These are phyloP conservation scores for Suillus tomentosus DNA, from an alignment of 768 basidiomycete species.

Conservation along the genomic window DNA sequence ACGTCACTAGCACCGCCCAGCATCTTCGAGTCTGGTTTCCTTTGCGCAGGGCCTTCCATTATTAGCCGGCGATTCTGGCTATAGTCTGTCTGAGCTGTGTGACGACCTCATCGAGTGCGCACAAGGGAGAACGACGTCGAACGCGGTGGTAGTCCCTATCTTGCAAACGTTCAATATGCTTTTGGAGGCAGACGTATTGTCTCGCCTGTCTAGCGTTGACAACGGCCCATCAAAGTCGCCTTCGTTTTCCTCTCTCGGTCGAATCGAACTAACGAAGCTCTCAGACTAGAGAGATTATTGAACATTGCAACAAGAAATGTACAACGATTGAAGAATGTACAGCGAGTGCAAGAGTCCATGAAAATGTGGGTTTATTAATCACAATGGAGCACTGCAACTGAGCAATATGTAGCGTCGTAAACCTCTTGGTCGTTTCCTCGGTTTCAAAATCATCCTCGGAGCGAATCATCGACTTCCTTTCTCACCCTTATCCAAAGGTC, in stretches of 20 bases:
- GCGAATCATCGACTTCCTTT: slow-evolving; percentile 61
- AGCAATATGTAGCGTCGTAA: slow-evolving; percentile 53
- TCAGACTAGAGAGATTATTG: slow-evolving; percentile 57
- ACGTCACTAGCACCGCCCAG: slow-evolving; percentile 62
- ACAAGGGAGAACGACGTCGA: slow-evolving; percentile 56
- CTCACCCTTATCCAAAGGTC: slow-evolving; percentile 82
- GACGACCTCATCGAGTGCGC: slow-evolving; percentile 59
- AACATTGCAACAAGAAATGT: slow-evolving; percentile 62
- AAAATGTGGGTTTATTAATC: slow-evolving; percentile 61
- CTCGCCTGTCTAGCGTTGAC: slow-evolving; percentile 45
- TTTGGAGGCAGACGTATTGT: slow-evolving; percentile 66
- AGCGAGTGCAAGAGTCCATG: slow-evolving; percentile 79
- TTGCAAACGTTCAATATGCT: slow-evolving; percentile 75
- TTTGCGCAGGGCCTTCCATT: slow-evolving; percentile 60
- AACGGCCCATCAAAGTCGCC: slow-evolving; percentile 57
- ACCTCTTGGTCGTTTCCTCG: slow-evolving; percentile 56
- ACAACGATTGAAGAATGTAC: slow-evolving; percentile 75
- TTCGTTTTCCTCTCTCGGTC: slow-evolving; percentile 14
- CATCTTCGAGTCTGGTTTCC: slow-evolving; percentile 57
- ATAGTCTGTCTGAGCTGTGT: slow-evolving; percentile 53
- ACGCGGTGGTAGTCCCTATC: slow-evolving; percentile 79
- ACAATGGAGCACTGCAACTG: slow-evolving; percentile 18
- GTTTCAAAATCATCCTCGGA: slow-evolving; percentile 45
- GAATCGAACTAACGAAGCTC: slow-evolving; percentile 13
- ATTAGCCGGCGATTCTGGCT: slow-evolving; percentile 33